Base-by-base conservation (phyloP, 371 early-diverging fungal genomes). In the Mucor piriformis region DNA sequence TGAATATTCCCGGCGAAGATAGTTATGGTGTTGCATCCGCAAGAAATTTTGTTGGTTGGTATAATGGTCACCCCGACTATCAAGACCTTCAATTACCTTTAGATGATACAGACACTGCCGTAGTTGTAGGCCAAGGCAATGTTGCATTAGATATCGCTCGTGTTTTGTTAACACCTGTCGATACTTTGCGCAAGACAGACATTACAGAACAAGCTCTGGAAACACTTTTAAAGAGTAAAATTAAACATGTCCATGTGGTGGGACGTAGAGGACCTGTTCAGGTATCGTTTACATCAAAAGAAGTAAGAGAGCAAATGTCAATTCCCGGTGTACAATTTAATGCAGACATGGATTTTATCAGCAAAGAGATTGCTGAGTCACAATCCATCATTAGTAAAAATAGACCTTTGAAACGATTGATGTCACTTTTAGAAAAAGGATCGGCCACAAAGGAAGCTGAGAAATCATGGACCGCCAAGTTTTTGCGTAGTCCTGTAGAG, bases 91-190 rank as follows among this genome's bases (percentile, higher is more conserved):
- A 72, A 15, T 51, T 84, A 4, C 88, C 92, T 56, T 77, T 95
- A 37, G 64, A 76, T n/a, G 67, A 66, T 12, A 81, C 83, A 0
- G 93, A 94, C 33, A 89, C 88, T 0, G 94, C 88, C 0, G 87
- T 91, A 0, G 82, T 99, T 0, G 79, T 99, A 35, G 99, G 99
- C 5, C 93, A 95, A 50, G 99, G 99, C 10, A 98, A 98, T 66
- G 98, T 98, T 0, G 95, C 98, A 0, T 66, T 98, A 53, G 99
- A 98, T 75, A 85, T 92, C 20, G 97, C 98, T 0, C 81, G 99
- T 56, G 85, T 97, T 23, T 74, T 98, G 27, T 74, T 99, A 54
- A 82, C 83, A 3, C 89, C 91, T 0, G 61, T 90, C 23, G 89
- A 92, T 47, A 74, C 53, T n/a, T 74, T 97, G 53, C 82, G 83